phyloP scores from a whole-genome alignment of 2,329 filamentous ascomycete genomes.

The Hortaea werneckii region DNA sequence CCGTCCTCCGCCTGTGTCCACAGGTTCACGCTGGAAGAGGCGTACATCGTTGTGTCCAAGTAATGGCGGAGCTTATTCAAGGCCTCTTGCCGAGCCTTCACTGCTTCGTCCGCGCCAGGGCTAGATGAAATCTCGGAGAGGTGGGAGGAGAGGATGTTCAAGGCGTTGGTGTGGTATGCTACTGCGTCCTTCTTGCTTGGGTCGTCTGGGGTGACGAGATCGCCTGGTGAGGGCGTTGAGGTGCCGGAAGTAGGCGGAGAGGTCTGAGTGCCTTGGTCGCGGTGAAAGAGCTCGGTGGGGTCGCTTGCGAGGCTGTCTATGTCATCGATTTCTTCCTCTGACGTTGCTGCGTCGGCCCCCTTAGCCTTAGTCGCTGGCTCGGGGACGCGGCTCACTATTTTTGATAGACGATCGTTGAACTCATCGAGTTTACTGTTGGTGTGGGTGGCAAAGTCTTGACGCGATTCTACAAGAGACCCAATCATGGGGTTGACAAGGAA shows the following conservation, averaged over 20 bases:
- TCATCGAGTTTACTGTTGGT: slow-evolving; percentile 42
- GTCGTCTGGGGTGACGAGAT: background rate
- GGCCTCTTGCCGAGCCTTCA: slow-evolving; percentile 41
- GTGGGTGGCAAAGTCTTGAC: slow-evolving; percentile 48
- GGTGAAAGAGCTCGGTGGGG: slow-evolving; percentile 70
- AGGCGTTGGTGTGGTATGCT: slow-evolving; percentile 15
- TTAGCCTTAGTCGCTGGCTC: slow-evolving; percentile 10
- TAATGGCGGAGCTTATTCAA: slow-evolving; percentile 52
- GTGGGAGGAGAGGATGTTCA: slow-evolving; percentile 40
- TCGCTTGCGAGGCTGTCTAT: slow-evolving; percentile 44
- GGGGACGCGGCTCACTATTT: slow-evolving; percentile 21
- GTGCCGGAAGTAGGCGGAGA: slow-evolving; percentile 41
- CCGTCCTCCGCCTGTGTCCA: background rate
- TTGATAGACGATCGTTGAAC: slow-evolving; percentile 44
- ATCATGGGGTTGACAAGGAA: slow-evolving; percentile 57
- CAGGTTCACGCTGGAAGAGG: background rate
- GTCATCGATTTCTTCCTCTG: slow-evolving; percentile 35
- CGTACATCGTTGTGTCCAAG: slow-evolving; percentile 50
- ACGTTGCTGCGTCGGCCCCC: slow-evolving; percentile 7
- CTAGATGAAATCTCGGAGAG: slow-evolving; percentile 40
- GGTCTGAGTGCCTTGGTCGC: slow-evolving; percentile 72
- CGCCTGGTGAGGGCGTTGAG: slow-evolving; percentile 16
- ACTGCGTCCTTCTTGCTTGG: slow-evolving; percentile 14
- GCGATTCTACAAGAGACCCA: slow-evolving; percentile 41
- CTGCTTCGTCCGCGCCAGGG: slow-evolving; percentile 42